Conservation (phyloP, 169 alveolate species). For the Plasmodium fragile region DNA sequence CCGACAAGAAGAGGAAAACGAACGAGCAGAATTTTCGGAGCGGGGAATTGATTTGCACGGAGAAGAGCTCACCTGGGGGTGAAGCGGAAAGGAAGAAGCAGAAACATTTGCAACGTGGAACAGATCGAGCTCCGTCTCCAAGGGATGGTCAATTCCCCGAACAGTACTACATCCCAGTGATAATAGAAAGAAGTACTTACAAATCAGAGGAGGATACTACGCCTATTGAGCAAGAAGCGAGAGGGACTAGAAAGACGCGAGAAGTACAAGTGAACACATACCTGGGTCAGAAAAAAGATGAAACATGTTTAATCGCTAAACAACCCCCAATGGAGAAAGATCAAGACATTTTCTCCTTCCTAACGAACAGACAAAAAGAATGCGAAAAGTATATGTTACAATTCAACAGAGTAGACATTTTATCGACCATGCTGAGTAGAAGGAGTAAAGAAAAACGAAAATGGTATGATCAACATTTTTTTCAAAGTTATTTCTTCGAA, state of each 20-base stretch:
- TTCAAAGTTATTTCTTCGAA: conserved; percentile 54
- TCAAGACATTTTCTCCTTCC: conserved; percentile 40
- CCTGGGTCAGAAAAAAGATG: neutral
- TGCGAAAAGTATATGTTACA: conserved; percentile 59
- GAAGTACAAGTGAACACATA: neutral
- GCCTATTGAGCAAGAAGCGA: neutral
- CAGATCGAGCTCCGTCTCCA: conserved; percentile 3
- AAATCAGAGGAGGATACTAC: neutral
- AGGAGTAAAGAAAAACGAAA: neutral
- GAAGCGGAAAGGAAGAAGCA: neutral
- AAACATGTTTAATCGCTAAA: conserved; percentile 9
- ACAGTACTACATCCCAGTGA: conserved; percentile 62
- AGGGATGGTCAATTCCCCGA: conserved; percentile 80
- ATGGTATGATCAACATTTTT: conserved; percentile 15
- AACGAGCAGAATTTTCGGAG: conserved; percentile 40
- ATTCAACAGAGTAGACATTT: conserved; percentile 26
- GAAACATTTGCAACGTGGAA: neutral
- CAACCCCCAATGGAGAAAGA: conserved; percentile 1
- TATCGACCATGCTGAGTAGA: neutral
- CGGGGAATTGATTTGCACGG: conserved; percentile 71
- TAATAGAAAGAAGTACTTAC: conserved; percentile 14
- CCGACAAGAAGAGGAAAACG: conserved; percentile 7
- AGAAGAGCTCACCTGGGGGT: neutral
- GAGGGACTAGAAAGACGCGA: neutral
- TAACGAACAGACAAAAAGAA: conserved; percentile 46